These are phyloP conservation scores for Magnolia sinica DNA, from an alignment of 164 flowering plant genomes.

Conservation along the genomic window DNA sequence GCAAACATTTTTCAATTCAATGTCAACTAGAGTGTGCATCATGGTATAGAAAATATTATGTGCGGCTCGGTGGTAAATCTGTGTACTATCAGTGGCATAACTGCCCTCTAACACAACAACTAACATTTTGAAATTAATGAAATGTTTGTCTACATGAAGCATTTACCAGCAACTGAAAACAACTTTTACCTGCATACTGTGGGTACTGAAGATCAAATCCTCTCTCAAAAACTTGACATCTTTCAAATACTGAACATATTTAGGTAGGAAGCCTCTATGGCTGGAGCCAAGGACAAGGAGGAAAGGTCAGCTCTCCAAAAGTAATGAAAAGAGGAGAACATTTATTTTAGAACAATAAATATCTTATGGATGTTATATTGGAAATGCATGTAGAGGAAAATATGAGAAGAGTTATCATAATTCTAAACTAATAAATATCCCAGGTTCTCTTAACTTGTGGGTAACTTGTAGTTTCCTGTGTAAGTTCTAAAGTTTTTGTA, in stretches of 20 bases:
- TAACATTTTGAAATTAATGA: neutral
- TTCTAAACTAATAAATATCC: too few relatives aligned
- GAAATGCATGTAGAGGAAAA: too few relatives aligned
- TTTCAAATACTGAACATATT: constrained; percentile 67
- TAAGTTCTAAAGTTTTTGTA: too few relatives aligned
- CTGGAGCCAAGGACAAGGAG: constrained; percentile 35
- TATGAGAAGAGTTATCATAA: too few relatives aligned
- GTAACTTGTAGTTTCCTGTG: too few relatives aligned
- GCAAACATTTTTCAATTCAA: neutral
- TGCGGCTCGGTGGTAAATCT: too few relatives aligned
- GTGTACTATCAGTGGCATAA: neutral
- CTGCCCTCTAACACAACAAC: neutral
- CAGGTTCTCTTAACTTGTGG: too few relatives aligned
- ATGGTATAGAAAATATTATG: neutral
- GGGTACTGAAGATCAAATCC: constrained; percentile 80
- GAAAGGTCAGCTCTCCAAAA: neutral
- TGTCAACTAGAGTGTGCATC: neutral
- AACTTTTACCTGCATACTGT: constrained; percentile 77
- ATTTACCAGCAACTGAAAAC: neutral
- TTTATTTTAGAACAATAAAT: too few relatives aligned
- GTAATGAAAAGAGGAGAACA: neutral
- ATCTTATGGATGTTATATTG: too few relatives aligned
- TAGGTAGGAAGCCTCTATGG: constrained; percentile 78
- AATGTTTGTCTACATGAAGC: constrained; percentile 1
- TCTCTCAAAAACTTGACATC: constrained; percentile 81